Evolutionary conservation across 257 asterid genomes (phyloP).

Genomic region (Plantago ovata): DNA sequence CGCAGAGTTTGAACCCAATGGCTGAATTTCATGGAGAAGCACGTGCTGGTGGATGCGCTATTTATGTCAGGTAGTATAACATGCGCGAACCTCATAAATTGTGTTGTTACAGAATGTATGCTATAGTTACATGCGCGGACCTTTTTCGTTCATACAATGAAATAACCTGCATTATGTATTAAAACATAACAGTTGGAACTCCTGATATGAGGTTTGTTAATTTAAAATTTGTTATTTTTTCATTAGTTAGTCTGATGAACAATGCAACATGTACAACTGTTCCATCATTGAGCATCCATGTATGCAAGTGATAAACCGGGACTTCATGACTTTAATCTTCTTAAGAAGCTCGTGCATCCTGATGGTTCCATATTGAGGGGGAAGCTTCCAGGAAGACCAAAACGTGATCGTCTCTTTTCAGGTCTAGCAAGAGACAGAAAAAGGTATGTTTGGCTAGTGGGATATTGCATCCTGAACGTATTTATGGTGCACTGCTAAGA

Average conservation of each 20-base stretch:
- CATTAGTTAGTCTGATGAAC: too few relatives aligned
- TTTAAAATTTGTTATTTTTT: too few relatives aligned
- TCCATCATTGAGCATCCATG: neutral
- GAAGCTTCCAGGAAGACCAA: conserved; percentile 44
- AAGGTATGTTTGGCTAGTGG: too few relatives aligned
- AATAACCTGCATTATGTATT: too few relatives aligned
- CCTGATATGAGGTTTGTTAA: too few relatives aligned
- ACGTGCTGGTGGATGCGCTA: conserved; percentile 61
- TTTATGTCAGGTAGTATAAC: conserved; percentile 47
- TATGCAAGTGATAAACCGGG: conserved; percentile 38
- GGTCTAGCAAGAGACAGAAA: conserved; percentile 45
- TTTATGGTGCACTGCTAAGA: too few relatives aligned
- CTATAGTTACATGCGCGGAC: too few relatives aligned
- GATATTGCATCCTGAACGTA: too few relatives aligned
- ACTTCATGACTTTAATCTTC: conserved; percentile 43
- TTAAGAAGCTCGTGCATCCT: conserved; percentile 48
- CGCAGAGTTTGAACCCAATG: conserved; percentile 18
- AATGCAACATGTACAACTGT: neutral
- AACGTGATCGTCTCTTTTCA: conserved; percentile 47
- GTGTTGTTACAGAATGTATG: neutral
- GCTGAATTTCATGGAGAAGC: conserved; percentile 66
- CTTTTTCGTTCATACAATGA: too few relatives aligned
- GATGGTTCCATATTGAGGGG: conserved; percentile 55
- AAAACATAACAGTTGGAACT: too few relatives aligned
- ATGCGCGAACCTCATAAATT: neutral